Conservation (phyloP, 495 filamentous ascomycete species). For the Lasiosphaeris hirsuta region DNA sequence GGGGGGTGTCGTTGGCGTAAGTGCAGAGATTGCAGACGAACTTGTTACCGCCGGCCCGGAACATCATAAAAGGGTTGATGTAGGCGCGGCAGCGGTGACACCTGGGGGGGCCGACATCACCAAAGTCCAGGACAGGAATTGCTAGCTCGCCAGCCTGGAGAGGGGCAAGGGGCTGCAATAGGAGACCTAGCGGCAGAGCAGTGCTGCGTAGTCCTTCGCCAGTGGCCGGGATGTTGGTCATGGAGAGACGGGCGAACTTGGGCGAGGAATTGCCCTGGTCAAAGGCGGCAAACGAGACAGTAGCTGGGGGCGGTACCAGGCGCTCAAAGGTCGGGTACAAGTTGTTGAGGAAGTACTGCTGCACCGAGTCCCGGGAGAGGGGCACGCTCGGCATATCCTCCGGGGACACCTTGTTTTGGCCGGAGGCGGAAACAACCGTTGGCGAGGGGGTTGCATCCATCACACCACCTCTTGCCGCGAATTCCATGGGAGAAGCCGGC, state of each 20-base stretch:
- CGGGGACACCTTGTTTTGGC: slow-evolving; percentile 78
- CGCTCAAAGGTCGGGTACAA: slow-evolving; percentile 93
- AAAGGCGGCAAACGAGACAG: slow-evolving; percentile 84
- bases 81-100: slow-evolving; percentile 94
- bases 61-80: slow-evolving; percentile 99
- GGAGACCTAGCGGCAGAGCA: slow-evolving; percentile 77
- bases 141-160: slow-evolving; percentile 80
- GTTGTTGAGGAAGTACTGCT: slow-evolving; percentile 79
- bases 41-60: slow-evolving; percentile 88
- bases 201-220: slow-evolving; percentile 76
- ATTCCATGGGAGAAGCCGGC: slow-evolving; percentile 52
- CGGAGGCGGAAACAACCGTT: slow-evolving; percentile 43
- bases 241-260: slow-evolving; percentile 83
- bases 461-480: slow-evolving; percentile 50
- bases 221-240: slow-evolving; percentile 86
- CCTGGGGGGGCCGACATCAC: slow-evolving; percentile 83
- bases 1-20: slow-evolving; percentile 89
- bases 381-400: slow-evolving; percentile 94
- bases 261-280: slow-evolving; percentile 98
- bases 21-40: slow-evolving; percentile 99
- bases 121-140: slow-evolving; percentile 93
- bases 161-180: slow-evolving; percentile 84
- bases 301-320: slow-evolving; percentile 82
- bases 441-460: slow-evolving; percentile 30
- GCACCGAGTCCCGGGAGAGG: slow-evolving; percentile 71